Conservation (phyloP, 129 eudicot species). For the Flaveria robusta region DNA sequence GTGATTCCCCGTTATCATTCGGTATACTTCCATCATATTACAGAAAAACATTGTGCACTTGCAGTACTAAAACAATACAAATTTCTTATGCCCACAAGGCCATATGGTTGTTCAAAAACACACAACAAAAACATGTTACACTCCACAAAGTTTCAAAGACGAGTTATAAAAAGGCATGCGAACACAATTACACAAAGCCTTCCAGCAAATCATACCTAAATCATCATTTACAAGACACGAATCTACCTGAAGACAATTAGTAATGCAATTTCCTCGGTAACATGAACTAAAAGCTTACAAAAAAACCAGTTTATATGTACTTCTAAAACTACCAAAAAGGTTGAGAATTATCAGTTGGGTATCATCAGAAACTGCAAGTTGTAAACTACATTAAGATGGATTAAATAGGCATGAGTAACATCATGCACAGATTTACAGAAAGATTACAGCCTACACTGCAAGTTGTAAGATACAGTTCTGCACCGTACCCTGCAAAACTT, state of each 20-base stretch:
- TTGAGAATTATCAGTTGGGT: slow-evolving; percentile 1
- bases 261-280: slow-evolving; percentile 5
- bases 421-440: background rate
- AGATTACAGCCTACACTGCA: background rate
- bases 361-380: slow-evolving; percentile 20
- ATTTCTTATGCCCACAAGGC: background rate
- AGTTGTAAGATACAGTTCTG: background rate
- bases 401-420: slow-evolving; percentile 10
- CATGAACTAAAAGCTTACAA: background rate
- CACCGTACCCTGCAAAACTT: background rate
- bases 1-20: no score
- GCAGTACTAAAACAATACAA: no score
- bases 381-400: slow-evolving; percentile 21
- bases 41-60: no score
- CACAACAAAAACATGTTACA: background rate
- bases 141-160: background rate
- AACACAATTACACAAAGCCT: background rate
- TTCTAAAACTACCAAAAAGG: background rate
- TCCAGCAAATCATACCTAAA: background rate
- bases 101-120: background rate
- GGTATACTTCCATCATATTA: no score
- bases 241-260: background rate
- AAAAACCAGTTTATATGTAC: no score
- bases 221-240: background rate
- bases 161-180: background rate